phyloP scores from a whole-genome alignment of 176 grass and related monocot genomes.

The Pharus latifolius region DNA sequence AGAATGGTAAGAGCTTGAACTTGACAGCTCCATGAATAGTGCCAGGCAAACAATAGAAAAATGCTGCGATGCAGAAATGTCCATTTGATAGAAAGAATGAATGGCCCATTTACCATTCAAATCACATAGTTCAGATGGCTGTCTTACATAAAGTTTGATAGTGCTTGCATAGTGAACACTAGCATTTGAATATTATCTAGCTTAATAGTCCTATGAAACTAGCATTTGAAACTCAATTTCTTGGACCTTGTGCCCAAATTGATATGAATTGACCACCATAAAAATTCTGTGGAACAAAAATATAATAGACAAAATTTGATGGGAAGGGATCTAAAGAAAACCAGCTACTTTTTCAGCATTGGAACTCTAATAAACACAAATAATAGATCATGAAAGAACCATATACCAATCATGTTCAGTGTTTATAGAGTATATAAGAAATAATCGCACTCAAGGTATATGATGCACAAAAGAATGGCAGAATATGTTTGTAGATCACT shows the following conservation, averaged over 20 bases:
- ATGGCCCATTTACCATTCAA: neutral
- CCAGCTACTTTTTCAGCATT: neutral
- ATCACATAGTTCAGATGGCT: neutral
- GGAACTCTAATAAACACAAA: neutral
- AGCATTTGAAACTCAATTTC: neutral
- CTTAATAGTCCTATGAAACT: neutral
- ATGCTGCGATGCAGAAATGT: neutral
- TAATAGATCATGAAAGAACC: neutral
- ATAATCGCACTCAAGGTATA: constrained; percentile 2
- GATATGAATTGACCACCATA: neutral
- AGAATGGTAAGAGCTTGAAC: constrained; percentile 6
- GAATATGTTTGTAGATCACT: constrained; percentile 12
- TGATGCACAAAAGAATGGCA: neutral
- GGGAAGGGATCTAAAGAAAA: neutral
- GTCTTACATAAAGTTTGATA: neutral
- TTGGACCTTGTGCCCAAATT: neutral
- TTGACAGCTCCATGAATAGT: neutral
- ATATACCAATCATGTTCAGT: neutral
- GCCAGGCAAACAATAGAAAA: neutral
- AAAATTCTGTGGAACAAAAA: too few species aligned
- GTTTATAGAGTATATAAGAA: neutral
- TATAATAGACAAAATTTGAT: neutral
- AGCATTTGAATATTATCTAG: neutral
- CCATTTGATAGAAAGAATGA: neutral
- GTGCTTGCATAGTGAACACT: neutral